Percentiles rank a stretch among this genome's conserved stretches.
phyloP scores from a whole-genome alignment of 2,329 filamentous ascomycete genomes.

The Zasmidium cellare region DNA sequence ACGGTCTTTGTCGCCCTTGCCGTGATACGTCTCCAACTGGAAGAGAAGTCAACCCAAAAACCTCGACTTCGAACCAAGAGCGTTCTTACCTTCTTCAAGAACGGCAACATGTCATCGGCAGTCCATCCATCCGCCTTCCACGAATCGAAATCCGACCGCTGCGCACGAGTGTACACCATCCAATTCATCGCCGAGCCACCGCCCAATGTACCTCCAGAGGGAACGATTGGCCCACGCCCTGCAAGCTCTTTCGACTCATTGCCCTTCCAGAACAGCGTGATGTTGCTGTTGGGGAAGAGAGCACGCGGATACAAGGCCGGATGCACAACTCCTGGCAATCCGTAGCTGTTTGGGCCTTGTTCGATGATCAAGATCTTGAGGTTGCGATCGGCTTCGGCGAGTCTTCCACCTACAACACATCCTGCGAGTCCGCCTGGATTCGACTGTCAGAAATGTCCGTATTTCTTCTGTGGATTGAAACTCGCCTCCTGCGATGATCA shows the following conservation, averaged over 20 bases:
- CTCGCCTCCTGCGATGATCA: constrained; percentile 22
- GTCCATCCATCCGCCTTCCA: constrained; percentile 57
- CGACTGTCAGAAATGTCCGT: background rate
- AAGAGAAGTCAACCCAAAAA: background rate
- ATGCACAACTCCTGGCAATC: constrained; percentile 51
- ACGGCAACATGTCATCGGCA: constrained; percentile 53
- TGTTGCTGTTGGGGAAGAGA: constrained; percentile 51
- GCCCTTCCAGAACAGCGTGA: constrained; percentile 54
- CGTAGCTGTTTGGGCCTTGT: constrained; percentile 54
- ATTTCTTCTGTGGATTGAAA: background rate
- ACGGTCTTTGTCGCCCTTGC: constrained; percentile 42
- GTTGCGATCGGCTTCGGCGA: constrained; percentile 52
- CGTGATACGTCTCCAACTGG: constrained; percentile 58
- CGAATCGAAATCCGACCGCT: constrained; percentile 51
- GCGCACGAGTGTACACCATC: constrained; percentile 47
- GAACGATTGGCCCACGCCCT: constrained; percentile 46
- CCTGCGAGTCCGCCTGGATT: constrained; percentile 50
- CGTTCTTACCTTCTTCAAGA: constrained; percentile 53
- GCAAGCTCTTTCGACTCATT: constrained; percentile 49
- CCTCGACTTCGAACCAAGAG: background rate
- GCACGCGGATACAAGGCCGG: constrained; percentile 54
- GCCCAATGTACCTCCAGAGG: constrained; percentile 56
- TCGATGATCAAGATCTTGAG: constrained; percentile 57
- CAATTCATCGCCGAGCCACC: constrained; percentile 51
- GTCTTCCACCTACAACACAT: constrained; percentile 51